Conservation (phyloP, 345 rosid genomes). For the Euphorbia pulcherrima region DNA sequence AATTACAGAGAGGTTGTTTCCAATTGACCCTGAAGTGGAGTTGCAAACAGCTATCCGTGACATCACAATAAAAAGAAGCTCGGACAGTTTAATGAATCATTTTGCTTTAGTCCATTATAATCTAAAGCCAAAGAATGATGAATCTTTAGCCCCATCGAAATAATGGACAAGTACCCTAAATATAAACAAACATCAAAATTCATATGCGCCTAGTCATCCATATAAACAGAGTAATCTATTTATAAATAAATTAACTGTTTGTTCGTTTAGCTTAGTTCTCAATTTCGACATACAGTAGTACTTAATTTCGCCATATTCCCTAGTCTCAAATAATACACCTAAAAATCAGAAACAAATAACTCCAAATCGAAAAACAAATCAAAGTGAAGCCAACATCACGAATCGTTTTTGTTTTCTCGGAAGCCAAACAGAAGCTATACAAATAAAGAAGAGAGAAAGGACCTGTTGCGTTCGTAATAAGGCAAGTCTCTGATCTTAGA, state of each 20-base stretch:
- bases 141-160: too few species aligned
- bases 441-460: neutral
- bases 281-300: neutral
- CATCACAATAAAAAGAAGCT: too few species aligned
- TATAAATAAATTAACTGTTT: neutral
- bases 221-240: neutral
- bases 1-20: too few species aligned
- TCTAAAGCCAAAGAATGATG: too few species aligned
- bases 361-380: conserved; percentile 1
- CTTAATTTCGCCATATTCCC: neutral
- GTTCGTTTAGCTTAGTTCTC: neutral
- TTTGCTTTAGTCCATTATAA: too few species aligned
- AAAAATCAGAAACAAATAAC: neutral
- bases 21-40: too few species aligned
- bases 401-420: neutral
- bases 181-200: neutral
- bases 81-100: too few species aligned
- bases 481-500: conserved; percentile 98
- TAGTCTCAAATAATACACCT: neutral
- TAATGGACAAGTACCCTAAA: neutral
- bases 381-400: neutral
- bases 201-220: neutral
- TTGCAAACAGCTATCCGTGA: too few species aligned
- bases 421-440: neutral
- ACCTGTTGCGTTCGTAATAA: conserved; percentile 91